A percentile compares a stretch with the other conserved stretches of the same genome.
These are phyloP conservation scores for Solanum sitiens DNA, from an alignment of 257 asterid species.

Conservation along the genomic window DNA sequence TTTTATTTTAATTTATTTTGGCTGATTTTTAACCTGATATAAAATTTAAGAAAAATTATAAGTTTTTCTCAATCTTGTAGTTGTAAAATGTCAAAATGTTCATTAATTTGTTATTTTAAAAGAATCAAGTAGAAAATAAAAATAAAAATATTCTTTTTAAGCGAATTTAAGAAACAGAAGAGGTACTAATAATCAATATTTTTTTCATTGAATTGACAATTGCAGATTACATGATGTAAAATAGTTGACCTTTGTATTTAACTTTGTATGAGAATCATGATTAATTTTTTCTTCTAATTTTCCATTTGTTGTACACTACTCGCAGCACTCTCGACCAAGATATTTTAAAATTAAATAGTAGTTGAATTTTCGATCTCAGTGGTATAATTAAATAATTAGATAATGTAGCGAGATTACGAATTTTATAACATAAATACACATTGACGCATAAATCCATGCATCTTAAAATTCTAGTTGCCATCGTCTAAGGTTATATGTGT, in stretches of 20 bases:
- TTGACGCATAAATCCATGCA: too few relatives aligned
- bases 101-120: not conserved
- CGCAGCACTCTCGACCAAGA: not conserved
- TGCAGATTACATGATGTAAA: not conserved
- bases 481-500: too few relatives aligned
- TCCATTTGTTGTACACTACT: not conserved
- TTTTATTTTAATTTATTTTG: not conserved
- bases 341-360: too few relatives aligned
- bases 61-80: not conserved
- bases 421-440: too few relatives aligned
- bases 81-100: not conserved
- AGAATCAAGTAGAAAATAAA: not conserved
- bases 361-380: too few relatives aligned
- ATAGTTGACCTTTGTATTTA: not conserved
- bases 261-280: not conserved
- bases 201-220: not conserved
- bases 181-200: not conserved
- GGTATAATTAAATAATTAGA: too few relatives aligned
- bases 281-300: not conserved
- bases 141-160: too few relatives aligned
- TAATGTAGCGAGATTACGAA: too few relatives aligned
- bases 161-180: not conserved
- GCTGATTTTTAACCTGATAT: not conserved
- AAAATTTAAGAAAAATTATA: not conserved
- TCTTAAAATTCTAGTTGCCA: too few relatives aligned